phyloP scores from a whole-genome alignment of 148 eudicot species.

The Limonium bicolor region DNA sequence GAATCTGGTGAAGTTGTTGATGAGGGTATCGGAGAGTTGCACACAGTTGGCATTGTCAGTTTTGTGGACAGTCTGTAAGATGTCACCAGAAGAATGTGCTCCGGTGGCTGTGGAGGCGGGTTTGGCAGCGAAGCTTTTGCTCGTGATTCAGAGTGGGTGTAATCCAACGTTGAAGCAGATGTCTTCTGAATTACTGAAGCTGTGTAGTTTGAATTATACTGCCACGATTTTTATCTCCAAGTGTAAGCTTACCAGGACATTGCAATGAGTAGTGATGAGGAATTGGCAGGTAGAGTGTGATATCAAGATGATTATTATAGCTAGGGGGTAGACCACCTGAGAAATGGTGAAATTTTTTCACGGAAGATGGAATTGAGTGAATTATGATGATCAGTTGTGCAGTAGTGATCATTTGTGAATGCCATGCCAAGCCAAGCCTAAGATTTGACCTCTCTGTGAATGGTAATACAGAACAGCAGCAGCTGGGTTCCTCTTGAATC shows the following conservation, averaged over 20 bases:
- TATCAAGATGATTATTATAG: too few relatives aligned
- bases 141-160: constrained; percentile 86
- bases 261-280: constrained; percentile 31
- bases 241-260: constrained; percentile 83
- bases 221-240: constrained; percentile 65
- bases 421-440: too few relatives aligned
- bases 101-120: constrained; percentile 70
- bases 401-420: too few relatives aligned
- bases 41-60: constrained; percentile 60
- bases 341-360: too few relatives aligned
- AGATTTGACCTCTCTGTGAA: too few relatives aligned
- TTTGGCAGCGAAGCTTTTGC: constrained; percentile 70
- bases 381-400: too few relatives aligned
- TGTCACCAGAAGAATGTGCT: constrained; percentile 60
- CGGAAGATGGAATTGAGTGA: too few relatives aligned
- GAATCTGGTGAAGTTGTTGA: constrained; percentile 45
- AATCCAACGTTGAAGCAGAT: constrained; percentile 60
- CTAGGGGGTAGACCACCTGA: too few relatives aligned
- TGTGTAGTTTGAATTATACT: constrained; percentile 72
- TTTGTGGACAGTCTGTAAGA: constrained; percentile 54
- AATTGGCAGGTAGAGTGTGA: too few relatives aligned
- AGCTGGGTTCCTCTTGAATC: too few relatives aligned
- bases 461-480: too few relatives aligned
- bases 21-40: constrained; percentile 64
- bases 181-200: constrained; percentile 67